Conservation (phyloP, 805 yeast species). For the Suhomyces faveliae region DNA sequence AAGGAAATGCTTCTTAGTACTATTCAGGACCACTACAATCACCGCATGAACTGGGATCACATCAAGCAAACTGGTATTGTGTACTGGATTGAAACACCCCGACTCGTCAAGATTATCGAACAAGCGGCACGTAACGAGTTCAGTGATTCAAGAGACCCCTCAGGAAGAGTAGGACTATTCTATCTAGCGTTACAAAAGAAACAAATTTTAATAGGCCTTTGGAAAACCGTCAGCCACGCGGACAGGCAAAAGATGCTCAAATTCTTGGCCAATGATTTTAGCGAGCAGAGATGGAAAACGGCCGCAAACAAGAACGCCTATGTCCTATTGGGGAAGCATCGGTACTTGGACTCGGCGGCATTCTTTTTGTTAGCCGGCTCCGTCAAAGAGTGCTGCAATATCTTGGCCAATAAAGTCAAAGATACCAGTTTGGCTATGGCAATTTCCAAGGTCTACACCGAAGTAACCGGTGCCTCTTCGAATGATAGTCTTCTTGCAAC, state of each 20-base stretch:
- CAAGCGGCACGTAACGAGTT: slow-evolving; percentile 72
- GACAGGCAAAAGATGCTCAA: slow-evolving; percentile 82
- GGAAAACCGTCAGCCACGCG: slow-evolving; percentile 77
- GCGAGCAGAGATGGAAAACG: slow-evolving; percentile 71
- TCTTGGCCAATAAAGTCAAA: slow-evolving; percentile 61
- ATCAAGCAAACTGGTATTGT: slow-evolving; percentile 62
- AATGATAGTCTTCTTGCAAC: slow-evolving; percentile 33
- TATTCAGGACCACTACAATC: slow-evolving; percentile 43
- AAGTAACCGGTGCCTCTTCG: neutral
- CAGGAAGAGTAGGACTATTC: slow-evolving; percentile 63
- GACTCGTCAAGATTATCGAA: slow-evolving; percentile 51
- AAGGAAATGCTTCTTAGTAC: slow-evolving; percentile 61
- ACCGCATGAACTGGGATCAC: slow-evolving; percentile 56
- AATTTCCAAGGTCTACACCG: slow-evolving; percentile 65
- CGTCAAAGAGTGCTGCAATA: slow-evolving; percentile 73
- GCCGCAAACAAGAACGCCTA: slow-evolving; percentile 94
- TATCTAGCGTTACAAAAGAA: slow-evolving; percentile 79
- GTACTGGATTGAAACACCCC: slow-evolving; percentile 57
- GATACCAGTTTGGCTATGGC: slow-evolving; percentile 78
- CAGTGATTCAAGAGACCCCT: slow-evolving; percentile 62
- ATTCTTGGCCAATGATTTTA: slow-evolving; percentile 75
- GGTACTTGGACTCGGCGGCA: slow-evolving; percentile 83
- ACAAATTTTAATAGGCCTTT: slow-evolving; percentile 70
- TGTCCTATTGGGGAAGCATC: slow-evolving; percentile 83
- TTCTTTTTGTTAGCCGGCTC: slow-evolving; percentile 81